phyloP scores from a whole-genome alignment of 2,329 filamentous ascomycete species.

The Trichophyton verrucosum region DNA sequence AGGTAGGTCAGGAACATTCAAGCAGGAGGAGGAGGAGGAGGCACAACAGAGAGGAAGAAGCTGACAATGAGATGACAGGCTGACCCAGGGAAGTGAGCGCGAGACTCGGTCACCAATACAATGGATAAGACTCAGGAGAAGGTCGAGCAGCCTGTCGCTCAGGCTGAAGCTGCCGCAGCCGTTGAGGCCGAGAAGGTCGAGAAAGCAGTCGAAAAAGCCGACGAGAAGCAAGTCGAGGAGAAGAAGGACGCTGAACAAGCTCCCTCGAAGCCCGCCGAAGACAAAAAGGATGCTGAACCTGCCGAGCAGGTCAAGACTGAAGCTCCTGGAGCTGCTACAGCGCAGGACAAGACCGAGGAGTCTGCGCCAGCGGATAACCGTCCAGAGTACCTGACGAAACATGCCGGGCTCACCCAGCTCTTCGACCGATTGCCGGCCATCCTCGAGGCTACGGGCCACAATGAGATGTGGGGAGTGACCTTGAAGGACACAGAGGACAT shows the following conservation, averaged over 20 bases:
- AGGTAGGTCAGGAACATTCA: too few relatives aligned
- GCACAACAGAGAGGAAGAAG: background rate
- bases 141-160: conserved; percentile 8
- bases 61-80: background rate
- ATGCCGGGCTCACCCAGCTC: conserved; percentile 41
- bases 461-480: conserved; percentile 77
- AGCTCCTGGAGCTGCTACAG: background rate
- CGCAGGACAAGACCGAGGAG: conserved; percentile 1
- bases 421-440: conserved; percentile 48
- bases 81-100: background rate
- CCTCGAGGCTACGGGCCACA: conserved; percentile 45
- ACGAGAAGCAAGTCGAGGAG: conserved; percentile 9
- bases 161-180: conserved; percentile 11
- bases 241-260: conserved; percentile 9
- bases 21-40: too few relatives aligned
- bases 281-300: conserved; percentile 9
- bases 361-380: conserved; percentile 17
- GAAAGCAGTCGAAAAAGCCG: background rate
- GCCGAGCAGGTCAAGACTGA: conserved; percentile 9
- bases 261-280: conserved; percentile 11
- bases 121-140: conserved; percentile 2
- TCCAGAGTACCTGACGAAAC: conserved; percentile 27
- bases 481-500: conserved; percentile 47
- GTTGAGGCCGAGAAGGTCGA: conserved; percentile 7
- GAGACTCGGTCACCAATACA: background rate